Base-by-base conservation (phyloP, 768 basidiomycete species). In the Lactarius indigo region DNA sequence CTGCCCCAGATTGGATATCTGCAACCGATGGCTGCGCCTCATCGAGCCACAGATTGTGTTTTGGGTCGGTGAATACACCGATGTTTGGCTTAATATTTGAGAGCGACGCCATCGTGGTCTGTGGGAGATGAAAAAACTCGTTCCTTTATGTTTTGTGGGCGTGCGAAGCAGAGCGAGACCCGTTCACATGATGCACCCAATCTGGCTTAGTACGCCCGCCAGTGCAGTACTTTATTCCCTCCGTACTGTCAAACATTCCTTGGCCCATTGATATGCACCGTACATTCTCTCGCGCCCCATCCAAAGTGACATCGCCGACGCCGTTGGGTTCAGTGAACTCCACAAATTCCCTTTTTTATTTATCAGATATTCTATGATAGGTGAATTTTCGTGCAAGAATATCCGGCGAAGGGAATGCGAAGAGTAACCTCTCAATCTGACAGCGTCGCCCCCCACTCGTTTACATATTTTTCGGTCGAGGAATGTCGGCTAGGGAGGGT, bases 71-170 rank as follows among this genome's bases (percentile, higher is more conserved):
- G 60, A 39, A 69, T 61, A 64, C 70, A 54, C 69, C 70, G 50
- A 71, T 64, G 42, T 71, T 71, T 3, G 69, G 63, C 39, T 70
- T 71, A 8, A 71, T 56, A n/a, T 58, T 41, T 7, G 9, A 41
- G 20, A 58, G 44, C 0, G 61, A 52, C 8, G 61, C 7, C 61
- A 66, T 66, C 6, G 60, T 54, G 28, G 52, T 54, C 28, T 28
- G 31, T 30, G 55, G 6, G 89, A 87, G 44, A 20, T n/a, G n/a
- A n/a, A n/a, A 47, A 4, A 9, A 23, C 5, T 12, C 44, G 44
- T 47, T 47, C 44, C 20, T 47, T 47, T 47, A 20, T 47, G 20
- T 47, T 10, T 4, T 3, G 41, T 42, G 41, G 10, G 6, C n/a
- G 44, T n/a, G 44, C n/a, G n/a, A 47, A 47, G n/a, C 44, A 47